A percentile compares a stretch with the other conserved stretches of the same genome.
Evolutionary conservation across 352 stramenopile genomes (phyloP).

Genomic region (Phytophthora meadii): DNA sequence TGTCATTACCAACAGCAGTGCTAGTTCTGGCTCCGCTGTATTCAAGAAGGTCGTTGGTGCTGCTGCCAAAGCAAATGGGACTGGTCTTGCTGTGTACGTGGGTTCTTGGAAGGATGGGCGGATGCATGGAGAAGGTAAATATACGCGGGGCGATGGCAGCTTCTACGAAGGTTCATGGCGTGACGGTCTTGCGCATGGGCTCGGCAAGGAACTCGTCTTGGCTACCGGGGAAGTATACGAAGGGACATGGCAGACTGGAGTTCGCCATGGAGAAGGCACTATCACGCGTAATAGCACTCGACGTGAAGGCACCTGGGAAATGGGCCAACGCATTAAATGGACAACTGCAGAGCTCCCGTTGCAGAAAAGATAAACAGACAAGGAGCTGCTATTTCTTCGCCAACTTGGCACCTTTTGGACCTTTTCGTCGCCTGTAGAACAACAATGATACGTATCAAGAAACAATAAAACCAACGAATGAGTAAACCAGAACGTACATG

Average conservation of each 20-base stretch:
- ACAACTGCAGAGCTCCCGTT: conserved; percentile 62
- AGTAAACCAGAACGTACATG: conserved; percentile 40
- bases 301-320: conserved; percentile 66
- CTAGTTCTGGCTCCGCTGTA: conserved; percentile 1
- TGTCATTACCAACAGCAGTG: conserved; percentile 2
- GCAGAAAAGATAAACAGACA: conserved; percentile 29
- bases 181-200: conserved; percentile 62
- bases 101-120: conserved; percentile 67
- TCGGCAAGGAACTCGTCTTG: conserved; percentile 59
- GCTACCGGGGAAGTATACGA: conserved; percentile 61
- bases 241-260: conserved; percentile 60
- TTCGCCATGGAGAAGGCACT: conserved; percentile 64
- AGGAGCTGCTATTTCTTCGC: conserved; percentile 46
- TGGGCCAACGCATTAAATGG: conserved; percentile 67
- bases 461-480: background rate
- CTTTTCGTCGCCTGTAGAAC: conserved; percentile 51
- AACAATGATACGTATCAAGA: conserved; percentile 1
- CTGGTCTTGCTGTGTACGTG: conserved; percentile 49
- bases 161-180: conserved; percentile 77
- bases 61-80: conserved; percentile 18
- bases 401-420: conserved; percentile 58
- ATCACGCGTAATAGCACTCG: conserved; percentile 52
- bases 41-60: conserved; percentile 31
- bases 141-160: conserved; percentile 58
- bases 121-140: conserved; percentile 77